These are phyloP conservation scores for Lipomyces yamadae DNA, from an alignment of 805 yeast species.

Conservation along the genomic window DNA sequence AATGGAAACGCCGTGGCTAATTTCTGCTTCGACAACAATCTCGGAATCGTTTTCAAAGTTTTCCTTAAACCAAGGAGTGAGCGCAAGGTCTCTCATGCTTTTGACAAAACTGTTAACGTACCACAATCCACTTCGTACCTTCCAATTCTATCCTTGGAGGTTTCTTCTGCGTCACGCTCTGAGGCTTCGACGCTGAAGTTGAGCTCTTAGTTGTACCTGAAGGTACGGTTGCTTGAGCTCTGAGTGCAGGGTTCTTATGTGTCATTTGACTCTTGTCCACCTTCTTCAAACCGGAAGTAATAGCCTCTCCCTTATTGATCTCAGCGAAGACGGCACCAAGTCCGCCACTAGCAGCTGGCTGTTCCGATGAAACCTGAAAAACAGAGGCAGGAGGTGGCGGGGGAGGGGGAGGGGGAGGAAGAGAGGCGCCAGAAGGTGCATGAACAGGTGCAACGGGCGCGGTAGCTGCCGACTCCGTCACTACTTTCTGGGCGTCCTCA, in stretches of 20 bases:
- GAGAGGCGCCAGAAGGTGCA: slow-evolving; percentile 44
- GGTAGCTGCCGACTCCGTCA: slow-evolving; percentile 42
- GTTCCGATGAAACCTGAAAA: slow-evolving; percentile 48
- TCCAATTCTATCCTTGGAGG: slow-evolving; percentile 70
- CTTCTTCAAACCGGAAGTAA: slow-evolving; percentile 85
- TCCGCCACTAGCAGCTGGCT: slow-evolving; percentile 53
- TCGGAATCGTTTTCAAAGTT: slow-evolving; percentile 70
- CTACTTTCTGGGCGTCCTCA: slow-evolving; percentile 54
- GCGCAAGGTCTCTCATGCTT: not conserved
- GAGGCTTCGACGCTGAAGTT: slow-evolving; percentile 85
- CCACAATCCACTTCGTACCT: slow-evolving; percentile 85
- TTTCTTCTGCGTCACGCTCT: slow-evolving; percentile 56
- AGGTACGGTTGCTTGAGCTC: slow-evolving; percentile 60
- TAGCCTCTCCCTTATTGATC: slow-evolving; percentile 79
- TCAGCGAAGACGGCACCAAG: slow-evolving; percentile 92
- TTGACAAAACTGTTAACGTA: not conserved
- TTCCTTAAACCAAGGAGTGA: slow-evolving; percentile 47
- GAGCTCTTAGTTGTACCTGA: slow-evolving; percentile 21
- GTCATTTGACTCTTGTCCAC: slow-evolving; percentile 94
- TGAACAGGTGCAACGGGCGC: slow-evolving; percentile 47
- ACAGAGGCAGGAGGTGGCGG: slow-evolving; percentile 85
- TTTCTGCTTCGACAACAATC: slow-evolving; percentile 75
- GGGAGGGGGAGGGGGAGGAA: slow-evolving; percentile 86
- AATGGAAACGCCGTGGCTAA: slow-evolving; percentile 86
- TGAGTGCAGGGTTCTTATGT: slow-evolving; percentile 84